Conservation (phyloP, 768 basidiomycete genomes). For the Termitomyces sp. region DNA sequence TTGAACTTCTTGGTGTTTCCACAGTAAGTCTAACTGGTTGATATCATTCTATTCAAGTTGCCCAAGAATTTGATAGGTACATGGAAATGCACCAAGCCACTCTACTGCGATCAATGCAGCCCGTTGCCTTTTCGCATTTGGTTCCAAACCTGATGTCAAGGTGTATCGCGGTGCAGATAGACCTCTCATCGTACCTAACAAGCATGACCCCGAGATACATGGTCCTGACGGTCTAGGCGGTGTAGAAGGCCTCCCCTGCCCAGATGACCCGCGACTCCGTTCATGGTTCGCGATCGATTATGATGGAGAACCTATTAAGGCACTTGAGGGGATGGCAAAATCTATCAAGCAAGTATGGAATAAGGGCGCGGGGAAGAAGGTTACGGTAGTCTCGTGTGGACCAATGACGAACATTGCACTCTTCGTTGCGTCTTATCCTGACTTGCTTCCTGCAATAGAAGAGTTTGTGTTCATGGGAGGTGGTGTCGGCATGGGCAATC, state of each 20-base stretch:
- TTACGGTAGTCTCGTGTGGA: slow-evolving; percentile 70
- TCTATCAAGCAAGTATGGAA: slow-evolving; percentile 53
- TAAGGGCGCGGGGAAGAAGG: slow-evolving; percentile 50
- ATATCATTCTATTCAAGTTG: not conserved
- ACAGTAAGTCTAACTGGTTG: slow-evolving; percentile 41
- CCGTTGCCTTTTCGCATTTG: slow-evolving; percentile 70
- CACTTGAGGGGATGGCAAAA: slow-evolving; percentile 64
- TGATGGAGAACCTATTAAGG: slow-evolving; percentile 39
- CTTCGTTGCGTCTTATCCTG: slow-evolving; percentile 51
- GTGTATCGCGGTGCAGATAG: slow-evolving; percentile 67
- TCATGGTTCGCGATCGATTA: slow-evolving; percentile 39
- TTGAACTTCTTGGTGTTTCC: slow-evolving; percentile 76
- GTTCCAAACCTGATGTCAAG: slow-evolving; percentile 47
- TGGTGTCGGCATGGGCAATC: slow-evolving; percentile 80
- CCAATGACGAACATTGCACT: slow-evolving; percentile 82
- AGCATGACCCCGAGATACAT: slow-evolving; percentile 74
- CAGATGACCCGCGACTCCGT: slow-evolving; percentile 41
- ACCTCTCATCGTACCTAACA: slow-evolving; percentile 59
- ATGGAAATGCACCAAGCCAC: slow-evolving; percentile 68
- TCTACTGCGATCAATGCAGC: slow-evolving; percentile 71
- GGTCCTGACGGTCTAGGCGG: slow-evolving; percentile 81
- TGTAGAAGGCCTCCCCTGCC: slow-evolving; percentile 65
- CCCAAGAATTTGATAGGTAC: slow-evolving; percentile 42
- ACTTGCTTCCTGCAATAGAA: slow-evolving; percentile 49
- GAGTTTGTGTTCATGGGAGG: slow-evolving; percentile 89